Evolutionary conservation across 441 rosid species (phyloP).

Genomic region (California macrophylla): DNA sequence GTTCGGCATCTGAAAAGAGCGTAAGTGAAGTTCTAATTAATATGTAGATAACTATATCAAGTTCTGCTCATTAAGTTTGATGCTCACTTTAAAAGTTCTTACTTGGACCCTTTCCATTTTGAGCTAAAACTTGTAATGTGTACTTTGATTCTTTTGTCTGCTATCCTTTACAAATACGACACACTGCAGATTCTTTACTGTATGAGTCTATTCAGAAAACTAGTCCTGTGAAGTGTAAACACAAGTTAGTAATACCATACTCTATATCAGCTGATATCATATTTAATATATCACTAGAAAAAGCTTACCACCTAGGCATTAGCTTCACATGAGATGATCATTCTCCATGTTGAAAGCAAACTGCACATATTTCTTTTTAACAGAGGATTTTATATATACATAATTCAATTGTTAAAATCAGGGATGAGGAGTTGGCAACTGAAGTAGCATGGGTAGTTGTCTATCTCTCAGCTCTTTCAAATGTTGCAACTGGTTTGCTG

Average conservation of each 20-base stretch:
- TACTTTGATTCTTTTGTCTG: neutral
- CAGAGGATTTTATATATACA: neutral
- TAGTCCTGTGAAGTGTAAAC: neutral
- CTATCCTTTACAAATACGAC: neutral
- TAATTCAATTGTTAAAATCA: conserved; percentile 25
- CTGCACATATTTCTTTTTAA: neutral
- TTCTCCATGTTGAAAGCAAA: neutral
- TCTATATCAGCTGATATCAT: neutral
- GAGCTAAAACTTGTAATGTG: neutral
- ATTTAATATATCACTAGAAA: neutral
- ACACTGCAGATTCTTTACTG: neutral
- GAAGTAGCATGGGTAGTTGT: conserved; percentile 96
- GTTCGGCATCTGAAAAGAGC: conserved; percentile 67
- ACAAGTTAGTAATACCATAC: neutral
- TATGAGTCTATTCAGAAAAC: neutral
- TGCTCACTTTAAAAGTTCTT: neutral
- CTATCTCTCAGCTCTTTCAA: conserved; percentile 93
- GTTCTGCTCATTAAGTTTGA: neutral
- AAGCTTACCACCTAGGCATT: neutral
- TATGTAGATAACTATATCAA: neutral
- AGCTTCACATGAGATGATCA: neutral
- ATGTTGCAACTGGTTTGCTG: conserved; percentile 56
- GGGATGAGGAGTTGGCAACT: conserved; percentile 83
- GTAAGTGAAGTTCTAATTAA: conserved; percentile 39
- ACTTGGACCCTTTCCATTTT: neutral